These are phyloP conservation scores for Lasiodiplodia hormozganensis DNA, from an alignment of 2,329 filamentous ascomycete genomes.

Conservation along the genomic window DNA sequence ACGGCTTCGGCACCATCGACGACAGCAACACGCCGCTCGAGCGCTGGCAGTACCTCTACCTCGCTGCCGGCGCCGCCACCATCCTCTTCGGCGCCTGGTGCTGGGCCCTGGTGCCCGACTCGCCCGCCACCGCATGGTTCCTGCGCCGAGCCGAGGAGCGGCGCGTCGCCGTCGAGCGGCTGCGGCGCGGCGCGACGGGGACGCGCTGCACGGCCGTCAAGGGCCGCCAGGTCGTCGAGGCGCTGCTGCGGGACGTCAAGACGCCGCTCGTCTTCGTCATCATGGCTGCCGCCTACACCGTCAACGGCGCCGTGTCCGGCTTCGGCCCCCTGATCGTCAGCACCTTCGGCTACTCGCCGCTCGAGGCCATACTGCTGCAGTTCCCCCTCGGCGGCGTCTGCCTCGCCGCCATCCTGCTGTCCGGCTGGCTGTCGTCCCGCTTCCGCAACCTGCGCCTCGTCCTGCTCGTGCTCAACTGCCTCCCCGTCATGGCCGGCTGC, in stretches of 20 bases:
- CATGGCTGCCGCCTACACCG: slow-evolving; percentile 73
- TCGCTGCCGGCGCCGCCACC: slow-evolving; percentile 68
- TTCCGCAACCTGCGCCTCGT: slow-evolving; percentile 69
- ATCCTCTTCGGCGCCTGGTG: slow-evolving; percentile 70
- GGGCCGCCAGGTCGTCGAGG: slow-evolving; percentile 63
- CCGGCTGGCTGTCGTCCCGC: slow-evolving; percentile 68
- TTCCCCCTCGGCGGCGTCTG: slow-evolving; percentile 76
- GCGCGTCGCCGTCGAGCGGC: slow-evolving; percentile 68
- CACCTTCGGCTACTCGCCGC: slow-evolving; percentile 70
- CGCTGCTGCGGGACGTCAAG: slow-evolving; percentile 62
- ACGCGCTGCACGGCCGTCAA: slow-evolving; percentile 69
- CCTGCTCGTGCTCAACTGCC: slow-evolving; percentile 69
- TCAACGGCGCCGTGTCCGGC: slow-evolving; percentile 74
- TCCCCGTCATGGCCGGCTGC: slow-evolving; percentile 78
- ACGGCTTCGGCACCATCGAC: slow-evolving; percentile 44
- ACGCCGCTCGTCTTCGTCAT: slow-evolving; percentile 70
- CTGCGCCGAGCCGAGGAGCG: slow-evolving; percentile 65
- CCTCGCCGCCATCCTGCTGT: slow-evolving; percentile 69
- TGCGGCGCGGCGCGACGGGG: slow-evolving; percentile 69
- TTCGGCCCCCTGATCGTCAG: slow-evolving; percentile 76
- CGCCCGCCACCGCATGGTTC: slow-evolving; percentile 73
- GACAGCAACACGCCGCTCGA: slow-evolving; percentile 43
- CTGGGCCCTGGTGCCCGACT: slow-evolving; percentile 67
- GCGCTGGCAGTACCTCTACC: slow-evolving; percentile 75
- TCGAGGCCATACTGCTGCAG: slow-evolving; percentile 74